phyloP scores from a whole-genome alignment of 192 early-diverging fungal species.

The Funneliformis mosseae region DNA sequence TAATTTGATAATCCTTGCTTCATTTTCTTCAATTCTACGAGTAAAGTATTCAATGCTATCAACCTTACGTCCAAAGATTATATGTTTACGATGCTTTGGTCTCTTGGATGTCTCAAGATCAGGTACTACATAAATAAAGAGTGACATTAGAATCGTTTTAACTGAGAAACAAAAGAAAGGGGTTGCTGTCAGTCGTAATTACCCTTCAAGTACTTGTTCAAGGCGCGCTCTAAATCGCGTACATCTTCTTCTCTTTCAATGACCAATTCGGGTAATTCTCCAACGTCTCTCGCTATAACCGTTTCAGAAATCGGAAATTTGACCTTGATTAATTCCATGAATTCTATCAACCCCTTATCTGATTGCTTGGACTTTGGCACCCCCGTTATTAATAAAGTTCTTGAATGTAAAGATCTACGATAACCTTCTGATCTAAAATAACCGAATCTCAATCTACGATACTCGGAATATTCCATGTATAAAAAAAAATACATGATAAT shows the following conservation, averaged over 20 bases:
- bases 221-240: constrained; percentile 61
- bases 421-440: constrained; percentile 65
- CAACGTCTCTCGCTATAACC: constrained; percentile 66
- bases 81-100: constrained; percentile 41
- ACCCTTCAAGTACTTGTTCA: constrained; percentile 55
- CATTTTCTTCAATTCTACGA: constrained; percentile 58
- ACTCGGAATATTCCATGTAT: constrained; percentile 54
- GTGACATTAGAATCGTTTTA: background rate
- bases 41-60: constrained; percentile 76
- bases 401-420: constrained; percentile 63
- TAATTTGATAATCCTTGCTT: constrained; percentile 53
- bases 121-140: constrained; percentile 24
- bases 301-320: constrained; percentile 54
- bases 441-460: constrained; percentile 50
- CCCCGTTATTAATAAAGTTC: constrained; percentile 68
- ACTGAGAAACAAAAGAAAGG: too few species aligned
- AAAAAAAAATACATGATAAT: constrained; percentile 55
- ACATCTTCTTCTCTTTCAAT: constrained; percentile 66
- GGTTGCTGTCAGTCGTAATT: background rate
- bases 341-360: constrained; percentile 55
- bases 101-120: constrained; percentile 41
- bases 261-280: constrained; percentile 65
- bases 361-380: constrained; percentile 60
- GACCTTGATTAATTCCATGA: constrained; percentile 49
- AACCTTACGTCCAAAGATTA: constrained; percentile 48